These are phyloP conservation scores for Irpex sp. DNA, from an alignment of 1,284 basidiomycete species.

Conservation along the genomic window DNA sequence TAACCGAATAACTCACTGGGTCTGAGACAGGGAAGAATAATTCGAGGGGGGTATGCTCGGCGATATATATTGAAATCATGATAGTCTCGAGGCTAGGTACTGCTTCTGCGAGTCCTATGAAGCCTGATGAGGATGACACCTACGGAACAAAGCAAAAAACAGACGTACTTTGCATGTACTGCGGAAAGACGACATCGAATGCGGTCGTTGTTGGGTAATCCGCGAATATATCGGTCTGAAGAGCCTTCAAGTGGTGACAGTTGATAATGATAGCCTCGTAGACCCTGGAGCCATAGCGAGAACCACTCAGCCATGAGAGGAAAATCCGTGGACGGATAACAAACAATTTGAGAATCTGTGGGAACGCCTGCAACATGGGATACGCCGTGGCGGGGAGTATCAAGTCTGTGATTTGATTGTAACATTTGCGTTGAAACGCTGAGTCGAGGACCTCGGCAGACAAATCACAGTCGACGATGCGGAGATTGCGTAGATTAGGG, in stretches of 20 bases:
- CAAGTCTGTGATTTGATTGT: background rate
- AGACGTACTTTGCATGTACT: background rate
- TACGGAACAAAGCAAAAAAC: background rate
- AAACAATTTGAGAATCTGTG: background rate
- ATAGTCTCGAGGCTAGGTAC: background rate
- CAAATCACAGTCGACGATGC: background rate
- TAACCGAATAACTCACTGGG: background rate
- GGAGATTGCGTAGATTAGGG: background rate
- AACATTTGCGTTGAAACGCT: background rate
- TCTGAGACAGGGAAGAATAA: background rate
- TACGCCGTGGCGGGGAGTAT: background rate
- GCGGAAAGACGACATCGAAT: background rate
- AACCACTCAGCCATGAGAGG: background rate
- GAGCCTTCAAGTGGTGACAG: background rate
- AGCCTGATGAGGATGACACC: background rate
- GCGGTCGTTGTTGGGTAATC: background rate
- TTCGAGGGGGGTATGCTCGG: background rate
- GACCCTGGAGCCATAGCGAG: background rate
- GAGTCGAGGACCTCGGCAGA: background rate
- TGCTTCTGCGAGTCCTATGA: background rate
- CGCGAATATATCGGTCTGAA: background rate
- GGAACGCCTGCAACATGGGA: background rate
- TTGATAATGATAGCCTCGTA: background rate
- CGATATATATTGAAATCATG: background rate
- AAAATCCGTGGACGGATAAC: background rate